Evolutionary conservation across 1,139 yeast genomes (phyloP), one percentile per base, ranked within the genome.

Genomic region (Meyerozyma sp.): DNA sequence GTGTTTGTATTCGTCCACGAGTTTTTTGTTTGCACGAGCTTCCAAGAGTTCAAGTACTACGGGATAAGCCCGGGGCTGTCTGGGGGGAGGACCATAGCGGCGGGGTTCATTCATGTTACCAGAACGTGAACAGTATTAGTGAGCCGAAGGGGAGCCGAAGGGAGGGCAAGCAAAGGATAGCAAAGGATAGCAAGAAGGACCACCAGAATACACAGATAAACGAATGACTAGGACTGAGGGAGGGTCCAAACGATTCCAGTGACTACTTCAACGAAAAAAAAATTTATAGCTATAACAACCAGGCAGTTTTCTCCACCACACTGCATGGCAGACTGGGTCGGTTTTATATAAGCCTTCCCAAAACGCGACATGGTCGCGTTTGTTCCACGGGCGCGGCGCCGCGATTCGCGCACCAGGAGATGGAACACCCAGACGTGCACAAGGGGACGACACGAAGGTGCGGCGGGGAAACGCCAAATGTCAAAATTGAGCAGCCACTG

Each of bases 11-110:
- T 78, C 82, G 28, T 62, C 55, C 11, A 62, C 59, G 45, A 75
- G 63, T 44, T 60, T 61, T 42, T 61, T 64, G 55, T 77, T 77
- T 38, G 74, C 69, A 48, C 62, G 70, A 10, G 70, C 60, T 55
- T 79, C 83, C 40, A 75, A 61, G 18, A 66, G 61, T 51, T 77
- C 83, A 40, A 78, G 63, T 58, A 62, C 63, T 25, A 67, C 52
- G 30, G 68, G 63, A 54, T 76, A 75, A 4, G 67, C 65, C 47
- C 70, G 65, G 16, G 70, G 61, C 39, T 60, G 61, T 25, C 59
- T 52, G 46, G 61, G 57, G 42, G 80, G 80, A 13, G 81, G 81
- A 4, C 81, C 81, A 50, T 66, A 68, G 26, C 26, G 26, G 14
- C 37, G 37, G 26, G 37, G 6, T 8, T 18, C 37, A 13, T 13